Evolutionary conservation across 2,329 filamentous ascomycete genomes (phyloP), one percentile per base, ranked within the genome.

Genomic region (Phyllosticta paracitricarpa): DNA sequence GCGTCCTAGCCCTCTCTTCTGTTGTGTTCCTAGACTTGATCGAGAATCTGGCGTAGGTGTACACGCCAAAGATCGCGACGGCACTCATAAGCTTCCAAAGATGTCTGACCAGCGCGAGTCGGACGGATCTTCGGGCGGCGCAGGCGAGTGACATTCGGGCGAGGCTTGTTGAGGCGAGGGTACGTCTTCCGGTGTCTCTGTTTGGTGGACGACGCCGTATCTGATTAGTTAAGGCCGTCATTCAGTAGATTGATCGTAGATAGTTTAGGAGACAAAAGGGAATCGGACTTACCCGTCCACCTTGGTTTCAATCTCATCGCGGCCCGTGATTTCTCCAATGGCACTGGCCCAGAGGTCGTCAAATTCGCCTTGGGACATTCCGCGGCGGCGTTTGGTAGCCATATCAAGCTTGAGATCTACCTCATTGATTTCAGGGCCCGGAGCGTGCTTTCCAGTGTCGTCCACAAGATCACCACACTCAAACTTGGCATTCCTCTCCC

Each of bases 131-230:
- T 75, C 84, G 84, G 87, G 91, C 69, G 76, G 89, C 84, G 77
- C 90, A 97, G 79, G 78, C 73, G 88, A 97, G 81, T 79, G 92
- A 84, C 88, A 97, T 82, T 76, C 88, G 84, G 83, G 92, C 89
- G 87, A 96, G 89, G 81, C 90, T 95, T 81, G 84, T 88, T 78
- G 89, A 93, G 77, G 85, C 84, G 82, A 97, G 84, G 75, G 78
- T 78, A 80, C 77, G 81, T 79, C 75, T 78, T 77, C 77, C 82
- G 83, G 81, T 75, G 80, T 82, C 79, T 90, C 89, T 93, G 85
- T 85, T 78, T 86, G 80, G 73, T 48, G 40, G 40, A 83, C 78
- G 79, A 83, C 76, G 79, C 83, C 79, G 80, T 81, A 83, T 87
- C 91, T 96, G 88, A 85, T 96, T 91, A 96, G 91, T 96, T 78